Evolutionary conservation across 2,329 filamentous ascomycete species (phyloP).

Genomic region (Botryotinia narcissicola): DNA sequence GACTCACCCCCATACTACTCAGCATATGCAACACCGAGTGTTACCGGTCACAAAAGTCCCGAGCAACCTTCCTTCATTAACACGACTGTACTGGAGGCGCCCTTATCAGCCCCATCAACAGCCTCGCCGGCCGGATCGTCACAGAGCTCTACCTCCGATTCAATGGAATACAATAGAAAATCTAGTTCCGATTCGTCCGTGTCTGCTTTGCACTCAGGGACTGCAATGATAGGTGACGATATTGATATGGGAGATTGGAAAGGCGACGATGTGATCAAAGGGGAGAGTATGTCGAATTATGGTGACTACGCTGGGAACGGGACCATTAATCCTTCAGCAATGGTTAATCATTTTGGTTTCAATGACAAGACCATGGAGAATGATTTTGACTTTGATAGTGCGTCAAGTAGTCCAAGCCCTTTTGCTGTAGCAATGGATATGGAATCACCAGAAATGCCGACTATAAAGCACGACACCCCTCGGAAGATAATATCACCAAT

Average conservation of each 20-base stretch:
- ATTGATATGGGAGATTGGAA: slow-evolving; percentile 47
- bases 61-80: slow-evolving; percentile 18
- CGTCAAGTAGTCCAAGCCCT: slow-evolving; percentile 54
- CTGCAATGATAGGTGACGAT: slow-evolving; percentile 46
- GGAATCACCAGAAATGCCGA: slow-evolving; percentile 45
- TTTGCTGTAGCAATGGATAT: slow-evolving; percentile 38
- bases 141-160: slow-evolving; percentile 53
- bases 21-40: slow-evolving; percentile 33
- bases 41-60: slow-evolving; percentile 24
- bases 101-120: slow-evolving; percentile 35
- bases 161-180: slow-evolving; percentile 50
- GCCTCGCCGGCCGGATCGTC: slow-evolving; percentile 42
- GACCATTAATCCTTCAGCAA: slow-evolving; percentile 41
- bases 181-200: slow-evolving; percentile 48
- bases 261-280: slow-evolving; percentile 39
- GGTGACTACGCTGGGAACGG: slow-evolving; percentile 42
- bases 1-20: slow-evolving; percentile 32
- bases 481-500: slow-evolving; percentile 31
- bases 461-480: slow-evolving; percentile 41
- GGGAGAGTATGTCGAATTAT: slow-evolving; percentile 43
- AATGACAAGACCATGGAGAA: slow-evolving; percentile 48
- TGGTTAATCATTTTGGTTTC: slow-evolving; percentile 40
- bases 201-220: slow-evolving; percentile 43
- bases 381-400: slow-evolving; percentile 58
- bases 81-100: slow-evolving; percentile 6